These are phyloP conservation scores for Xylaria cubensis DNA, from an alignment of 495 filamentous ascomycete genomes.

Conservation along the genomic window DNA sequence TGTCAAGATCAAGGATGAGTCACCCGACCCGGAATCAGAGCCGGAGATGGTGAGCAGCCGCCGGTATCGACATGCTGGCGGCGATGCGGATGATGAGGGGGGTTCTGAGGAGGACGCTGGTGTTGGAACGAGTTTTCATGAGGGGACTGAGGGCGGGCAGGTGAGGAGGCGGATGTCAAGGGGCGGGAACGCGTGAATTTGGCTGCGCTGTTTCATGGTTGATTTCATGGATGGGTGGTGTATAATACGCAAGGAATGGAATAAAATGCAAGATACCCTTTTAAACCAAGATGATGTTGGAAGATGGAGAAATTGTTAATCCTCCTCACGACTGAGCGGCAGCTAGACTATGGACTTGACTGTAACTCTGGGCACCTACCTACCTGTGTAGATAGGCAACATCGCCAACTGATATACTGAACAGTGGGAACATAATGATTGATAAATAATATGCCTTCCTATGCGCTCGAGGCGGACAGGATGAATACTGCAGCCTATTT, in stretches of 20 bases:
- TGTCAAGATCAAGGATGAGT: slow-evolving; percentile 19
- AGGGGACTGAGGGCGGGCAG: slow-evolving; percentile 32
- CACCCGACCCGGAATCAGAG: not conserved
- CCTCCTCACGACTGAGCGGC: not conserved
- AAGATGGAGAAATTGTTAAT: not conserved
- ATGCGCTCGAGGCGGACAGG: not conserved
- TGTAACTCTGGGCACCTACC: no score
- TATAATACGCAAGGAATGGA: not conserved
- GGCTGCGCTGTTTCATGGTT: not conserved
- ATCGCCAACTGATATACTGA: no score
- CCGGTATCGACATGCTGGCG: slow-evolving; percentile 25
- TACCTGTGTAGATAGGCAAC: not conserved
- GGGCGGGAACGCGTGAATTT: slow-evolving; percentile 29
- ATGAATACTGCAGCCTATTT: not conserved
- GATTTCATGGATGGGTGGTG: not conserved
- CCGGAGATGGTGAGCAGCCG: slow-evolving; percentile 32
- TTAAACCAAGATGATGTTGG: not conserved
- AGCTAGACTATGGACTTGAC: not conserved
- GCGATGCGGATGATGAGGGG: slow-evolving; percentile 48
- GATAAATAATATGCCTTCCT: not conserved
- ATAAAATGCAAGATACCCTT: not conserved
- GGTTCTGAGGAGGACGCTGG: slow-evolving; percentile 53
- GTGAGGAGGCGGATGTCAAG: slow-evolving; percentile 33
- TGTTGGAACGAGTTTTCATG: slow-evolving; percentile 55
- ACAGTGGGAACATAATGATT: not conserved